Evolutionary conservation across 2,329 filamentous ascomycete species (phyloP), one percentile per base, ranked within the genome.

Genomic region (Endocalyx cinctus): DNA sequence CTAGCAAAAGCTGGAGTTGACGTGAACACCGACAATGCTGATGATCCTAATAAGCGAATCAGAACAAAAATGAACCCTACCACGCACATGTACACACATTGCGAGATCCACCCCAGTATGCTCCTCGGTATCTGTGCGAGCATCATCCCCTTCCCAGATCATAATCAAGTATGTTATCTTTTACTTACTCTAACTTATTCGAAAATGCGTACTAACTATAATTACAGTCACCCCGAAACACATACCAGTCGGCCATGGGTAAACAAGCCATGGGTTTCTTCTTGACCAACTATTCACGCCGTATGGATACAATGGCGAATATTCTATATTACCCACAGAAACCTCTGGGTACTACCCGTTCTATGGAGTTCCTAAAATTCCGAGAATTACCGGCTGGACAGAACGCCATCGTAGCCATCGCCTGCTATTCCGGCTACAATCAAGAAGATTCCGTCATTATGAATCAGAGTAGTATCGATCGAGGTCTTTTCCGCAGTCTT

Each of bases 361-460:
- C 90, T 4, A 98, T 98, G 94, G 92, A 98, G 61, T 97, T 94
- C 62, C 71, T 98, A 51, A 95, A 95, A 55, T 98, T 98, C 81
- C 79, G 92, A 64, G 92, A 98, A 62, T 70, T 98, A 38, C 92
- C 92, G 13, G 92, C 92, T 12, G 92, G 92, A 3, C 92, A 98
- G 60, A 98, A 98, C 54, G 92, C 92, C 14, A 98, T 98, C 51
- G 92, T 98, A 10, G 94, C 92, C 25, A 98, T 98, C 64, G 82
- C 88, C 39, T 94, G 86, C 60, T 98, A 98, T 66, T 95, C 89
- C 34, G 92, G 92, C 39, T 98, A 98, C 71, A 98, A 98, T 64
- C 94, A 98, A 61, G 92, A 98, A 87, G 92, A 98, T 79, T 98
- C 92, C 47, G 90, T 98, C 48, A 95, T 98, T 54, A 97, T 98